Evolutionary conservation across 495 filamentous ascomycete species (phyloP).

Genomic region (Neurospora africana): DNA sequence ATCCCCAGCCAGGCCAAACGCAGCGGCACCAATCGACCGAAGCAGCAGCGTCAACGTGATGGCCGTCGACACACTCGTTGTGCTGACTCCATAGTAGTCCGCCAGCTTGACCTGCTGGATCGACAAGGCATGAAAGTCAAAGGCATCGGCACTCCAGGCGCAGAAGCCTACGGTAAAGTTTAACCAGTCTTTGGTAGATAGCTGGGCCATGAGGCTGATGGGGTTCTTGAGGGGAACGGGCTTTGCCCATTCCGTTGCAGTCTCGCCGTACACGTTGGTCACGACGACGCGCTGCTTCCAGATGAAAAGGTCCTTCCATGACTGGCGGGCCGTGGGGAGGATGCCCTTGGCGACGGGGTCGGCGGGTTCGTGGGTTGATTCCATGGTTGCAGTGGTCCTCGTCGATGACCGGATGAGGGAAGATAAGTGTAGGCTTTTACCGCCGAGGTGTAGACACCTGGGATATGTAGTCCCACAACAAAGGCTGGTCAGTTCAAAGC

Average conservation of each 20-base stretch:
- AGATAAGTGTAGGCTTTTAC: not conserved
- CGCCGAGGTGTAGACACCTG: not conserved
- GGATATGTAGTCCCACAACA: not conserved
- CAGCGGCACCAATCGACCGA: slow-evolving; percentile 56
- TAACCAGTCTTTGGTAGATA: slow-evolving; percentile 47
- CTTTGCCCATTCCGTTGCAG: slow-evolving; percentile 46
- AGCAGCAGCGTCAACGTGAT: slow-evolving; percentile 67
- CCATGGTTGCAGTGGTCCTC: slow-evolving; percentile 4
- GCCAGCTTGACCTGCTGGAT: slow-evolving; percentile 61
- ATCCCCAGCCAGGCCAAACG: slow-evolving; percentile 65
- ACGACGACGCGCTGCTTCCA: slow-evolving; percentile 59
- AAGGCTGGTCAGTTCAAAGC: not conserved
- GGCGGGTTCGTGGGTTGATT: slow-evolving; percentile 35
- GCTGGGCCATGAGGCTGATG: slow-evolving; percentile 45
- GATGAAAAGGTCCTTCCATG: slow-evolving; percentile 50
- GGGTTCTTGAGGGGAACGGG: slow-evolving; percentile 52
- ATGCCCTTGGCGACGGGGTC: slow-evolving; percentile 51
- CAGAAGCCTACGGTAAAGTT: slow-evolving; percentile 54
- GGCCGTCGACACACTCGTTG: slow-evolving; percentile 59
- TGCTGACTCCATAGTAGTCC: slow-evolving; percentile 50
- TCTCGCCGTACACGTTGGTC: slow-evolving; percentile 46
- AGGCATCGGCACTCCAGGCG: slow-evolving; percentile 61
- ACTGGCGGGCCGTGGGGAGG: slow-evolving; percentile 47
- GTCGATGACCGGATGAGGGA: not conserved
- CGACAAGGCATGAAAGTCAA: slow-evolving; percentile 68